These are phyloP conservation scores for Marasmius fiardii DNA, from an alignment of 1,284 basidiomycete species.

Conservation along the genomic window DNA sequence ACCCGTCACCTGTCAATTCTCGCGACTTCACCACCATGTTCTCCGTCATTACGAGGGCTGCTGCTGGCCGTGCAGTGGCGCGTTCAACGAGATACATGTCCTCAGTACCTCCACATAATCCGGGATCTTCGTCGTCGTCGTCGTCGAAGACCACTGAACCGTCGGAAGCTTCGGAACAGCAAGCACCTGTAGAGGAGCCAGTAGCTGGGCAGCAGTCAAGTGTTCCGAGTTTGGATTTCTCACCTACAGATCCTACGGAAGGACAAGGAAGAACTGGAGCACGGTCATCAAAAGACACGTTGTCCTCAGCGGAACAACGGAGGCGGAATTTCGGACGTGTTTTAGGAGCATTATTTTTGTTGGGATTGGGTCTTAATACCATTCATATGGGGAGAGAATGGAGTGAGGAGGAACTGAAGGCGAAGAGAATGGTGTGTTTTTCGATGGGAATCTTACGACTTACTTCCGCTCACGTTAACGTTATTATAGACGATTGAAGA, in stretches of 20 bases:
- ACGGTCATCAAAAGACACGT: conserved; percentile 63
- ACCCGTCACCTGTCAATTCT: not conserved
- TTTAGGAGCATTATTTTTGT: conserved; percentile 49
- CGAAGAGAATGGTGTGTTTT: conserved; percentile 47
- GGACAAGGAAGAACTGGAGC: conserved; percentile 59
- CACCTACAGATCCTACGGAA: conserved; percentile 38
- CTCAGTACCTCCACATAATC: conserved; percentile 22
- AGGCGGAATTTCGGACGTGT: conserved; percentile 54
- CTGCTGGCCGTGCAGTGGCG: conserved; percentile 28
- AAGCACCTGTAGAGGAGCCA: not conserved
- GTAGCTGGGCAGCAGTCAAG: conserved; percentile 6
- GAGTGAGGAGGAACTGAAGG: conserved; percentile 51
- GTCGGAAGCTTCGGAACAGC: not conserved
- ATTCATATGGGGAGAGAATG: conserved; percentile 62
- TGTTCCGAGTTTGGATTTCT: conserved; percentile 52
- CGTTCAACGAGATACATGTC: conserved; percentile 31
- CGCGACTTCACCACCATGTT: conserved; percentile 15
- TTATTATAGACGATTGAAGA: conserved; percentile 46
- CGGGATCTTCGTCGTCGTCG: conserved; percentile 15
- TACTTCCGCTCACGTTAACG: not conserved
- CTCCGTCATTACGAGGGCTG: conserved; percentile 28
- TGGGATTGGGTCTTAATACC: conserved; percentile 41
- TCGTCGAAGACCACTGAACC: not conserved
- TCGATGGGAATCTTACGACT: conserved; percentile 6
- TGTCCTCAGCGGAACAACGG: conserved; percentile 71